Base-by-base conservation (phyloP, 371 early-diverging fungal species). In the Saksenaea oblongispora region DNA sequence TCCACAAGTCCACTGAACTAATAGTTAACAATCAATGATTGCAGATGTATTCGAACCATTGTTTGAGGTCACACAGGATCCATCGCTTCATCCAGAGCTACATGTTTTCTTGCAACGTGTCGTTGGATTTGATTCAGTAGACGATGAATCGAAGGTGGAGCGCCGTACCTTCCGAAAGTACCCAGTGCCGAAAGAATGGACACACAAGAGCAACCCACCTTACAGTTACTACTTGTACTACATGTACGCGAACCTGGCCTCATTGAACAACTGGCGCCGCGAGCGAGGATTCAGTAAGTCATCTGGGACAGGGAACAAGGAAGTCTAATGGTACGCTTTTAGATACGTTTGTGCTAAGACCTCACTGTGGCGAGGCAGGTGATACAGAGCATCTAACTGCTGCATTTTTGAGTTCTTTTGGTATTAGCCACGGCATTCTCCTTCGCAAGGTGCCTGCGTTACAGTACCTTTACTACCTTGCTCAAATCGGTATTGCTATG, bases 181-280 rank as follows among this genome's bases (percentile, higher is more conserved):
- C 69, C 98, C 97, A n/a, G 73, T 75, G 37, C 98, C 99, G 1
- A 69, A 75, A 2, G 81, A 84, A 41, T 99, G 99, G 99, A 74
- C 81, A 56, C 83, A 80, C 22, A 55, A 62, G 27, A 63, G 80
- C 64, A 97, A 98, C 75, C 99, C 99, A 55, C 98, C 98, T 13
- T 99, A 99, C 78, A 89, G 93, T n/a, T 98, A 98, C 83, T 98
- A 97, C 62, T 71, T 96, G 54, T 99, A 98, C 80, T 97, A 95
- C 75, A 91, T 95, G 85, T 97, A 91, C 81, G 90, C 97, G 54
- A 97, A 98, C 72, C 75, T 98, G 78, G 81, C 87, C 42, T 77
- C 92, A 3, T 73, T 98, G 31, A 99, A 99, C 78, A 84, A 83
- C 51, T 96, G 93, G 87, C 84, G 99, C 58, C 82, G 84, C 62